Conservation (phyloP, 805 yeast species). For the Nakazawaea laoshanensis region DNA sequence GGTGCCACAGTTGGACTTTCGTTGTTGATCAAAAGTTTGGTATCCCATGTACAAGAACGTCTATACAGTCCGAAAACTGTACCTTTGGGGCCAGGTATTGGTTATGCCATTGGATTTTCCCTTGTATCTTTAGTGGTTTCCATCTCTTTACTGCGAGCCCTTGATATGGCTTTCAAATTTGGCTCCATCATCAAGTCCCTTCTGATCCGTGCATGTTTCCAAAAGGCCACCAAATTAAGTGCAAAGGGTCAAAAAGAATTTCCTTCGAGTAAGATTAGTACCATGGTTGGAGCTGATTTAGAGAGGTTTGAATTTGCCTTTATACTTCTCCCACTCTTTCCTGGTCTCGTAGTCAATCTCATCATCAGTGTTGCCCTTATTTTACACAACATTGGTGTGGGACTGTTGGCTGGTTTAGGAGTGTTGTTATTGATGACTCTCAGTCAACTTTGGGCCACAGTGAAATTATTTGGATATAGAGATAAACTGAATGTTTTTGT, state of each 20-base stretch:
- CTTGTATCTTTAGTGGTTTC: not conserved
- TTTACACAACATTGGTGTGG: constrained; percentile 29
- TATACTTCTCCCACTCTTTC: too few relatives aligned
- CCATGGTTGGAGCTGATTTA: constrained; percentile 33
- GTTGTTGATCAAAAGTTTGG: too few relatives aligned
- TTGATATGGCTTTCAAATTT: constrained; percentile 31
- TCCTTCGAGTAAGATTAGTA: constrained; percentile 29
- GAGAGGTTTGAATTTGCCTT: constrained; percentile 34
- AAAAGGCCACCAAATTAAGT: constrained; percentile 29
- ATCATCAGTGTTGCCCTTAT: constrained; percentile 25
- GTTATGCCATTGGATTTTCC: not conserved
- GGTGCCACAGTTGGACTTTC: too few relatives aligned
- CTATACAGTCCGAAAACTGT: too few relatives aligned
- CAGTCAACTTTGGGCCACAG: constrained; percentile 26
- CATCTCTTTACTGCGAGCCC: constrained; percentile 20
- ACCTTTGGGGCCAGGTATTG: constrained; percentile 1
- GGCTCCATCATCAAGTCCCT: constrained; percentile 32
- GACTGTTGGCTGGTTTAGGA: constrained; percentile 34
- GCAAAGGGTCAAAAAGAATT: constrained; percentile 24
- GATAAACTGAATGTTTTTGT: constrained; percentile 37
- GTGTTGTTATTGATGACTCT: constrained; percentile 26
- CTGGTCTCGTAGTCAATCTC: constrained; percentile 27
- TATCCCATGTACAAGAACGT: too few relatives aligned
- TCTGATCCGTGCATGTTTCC: constrained; percentile 26
- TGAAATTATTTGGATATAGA: constrained; percentile 25